Evolutionary conservation across 345 rosid genomes (phyloP), one percentile per base, ranked within the genome.

Genomic region (Camelina sativa): DNA sequence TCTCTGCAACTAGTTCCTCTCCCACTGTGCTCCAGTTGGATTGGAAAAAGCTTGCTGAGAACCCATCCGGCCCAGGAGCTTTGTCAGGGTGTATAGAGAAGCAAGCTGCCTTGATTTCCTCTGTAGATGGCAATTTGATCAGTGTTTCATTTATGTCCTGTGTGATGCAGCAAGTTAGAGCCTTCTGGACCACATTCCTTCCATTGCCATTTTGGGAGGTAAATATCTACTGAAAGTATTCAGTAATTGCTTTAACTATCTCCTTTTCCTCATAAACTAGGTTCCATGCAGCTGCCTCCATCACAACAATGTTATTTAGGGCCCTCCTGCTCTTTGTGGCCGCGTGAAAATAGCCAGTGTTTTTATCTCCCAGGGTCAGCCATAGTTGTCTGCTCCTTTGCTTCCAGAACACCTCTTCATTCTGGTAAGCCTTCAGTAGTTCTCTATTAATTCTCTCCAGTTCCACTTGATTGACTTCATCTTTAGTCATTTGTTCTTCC

Each of bases 61-160:
- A 41, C 0, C 47, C 47, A 41, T 41, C 47, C 0, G 47, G 47
- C 1, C 47, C n/a, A 0, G n/a, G 47, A 3, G 47, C 47, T 5
- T 41, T 41, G 1, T 11, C 44, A 2, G 4, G 12, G 1, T 40
- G 11, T 0, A 40, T 40, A 11, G 12, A 1, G 9, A 40, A 40
- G 11, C 11, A 40, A 0, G 12, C 44, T 3, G 0, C 12, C n/a
- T 12, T 43, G 2, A 43, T 43, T 6, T 43, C 47, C 5, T 11
- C 7, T 0, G 1, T 1, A 0, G n/a, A 0, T 2, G n/a, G 47
- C 0, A 43, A 20, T 20, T 20, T 2, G 0, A 1, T 11, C 3
- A 44, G 16, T 1, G n/a, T 1, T 0, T 13, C 48, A 44, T 44
- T 44, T 7, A 12, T 13, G 4, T 44, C 48, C 0, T 4, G 16